Evolutionary conservation across 495 filamentous ascomycete species (phyloP), one percentile per base, ranked within the genome.

Genomic region (Parathielavia appendiculata): DNA sequence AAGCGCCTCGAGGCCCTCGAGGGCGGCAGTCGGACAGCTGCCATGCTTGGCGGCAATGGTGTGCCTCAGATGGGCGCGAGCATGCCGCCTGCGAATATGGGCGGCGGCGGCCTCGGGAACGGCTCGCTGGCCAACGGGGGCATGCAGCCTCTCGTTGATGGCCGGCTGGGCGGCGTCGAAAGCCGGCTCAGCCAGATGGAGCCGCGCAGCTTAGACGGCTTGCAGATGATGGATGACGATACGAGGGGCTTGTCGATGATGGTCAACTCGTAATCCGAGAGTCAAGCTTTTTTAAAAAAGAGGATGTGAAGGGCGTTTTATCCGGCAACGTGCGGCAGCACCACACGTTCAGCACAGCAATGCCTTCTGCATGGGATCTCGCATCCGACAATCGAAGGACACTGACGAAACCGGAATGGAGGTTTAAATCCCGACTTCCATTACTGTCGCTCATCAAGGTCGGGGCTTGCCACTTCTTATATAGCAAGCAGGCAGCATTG

Each of bases 141-240:
- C 54, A 71, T 71, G 69, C 63, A 59, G 26, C 57, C 61, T 6
- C 56, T 71, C n/a, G 63, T 69, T 6, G 72, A 78, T 44, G 65
- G 60, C 35, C 73, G 71, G 22, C 62, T 79, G 52, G 66, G 59
- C 57, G 65, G 67, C 35, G 58, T 79, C 20, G 76, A 79, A 48
- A 66, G 67, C 26, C 68, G 71, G n/a, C 60, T 76, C 59, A 66
- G 61, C 32, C 69, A 66, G 34, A 69, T 77, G 60, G 75, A 79
- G 55, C 61, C 68, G 13, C 70, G 71, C 17, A 66, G 70, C 35
- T 68, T 78, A 63, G 76, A 78, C 40, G 65, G 63, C n/a, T 40
- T 78, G 39, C 73, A 68, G 6, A 76, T 78, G 75, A 74, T 77
- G 61, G 75, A 76, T 19, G 75, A 77, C 65, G 75, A 76, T 40